Conservation (phyloP, 352 stramenopile genomes). For the Globisporangium acanthophoron region DNA sequence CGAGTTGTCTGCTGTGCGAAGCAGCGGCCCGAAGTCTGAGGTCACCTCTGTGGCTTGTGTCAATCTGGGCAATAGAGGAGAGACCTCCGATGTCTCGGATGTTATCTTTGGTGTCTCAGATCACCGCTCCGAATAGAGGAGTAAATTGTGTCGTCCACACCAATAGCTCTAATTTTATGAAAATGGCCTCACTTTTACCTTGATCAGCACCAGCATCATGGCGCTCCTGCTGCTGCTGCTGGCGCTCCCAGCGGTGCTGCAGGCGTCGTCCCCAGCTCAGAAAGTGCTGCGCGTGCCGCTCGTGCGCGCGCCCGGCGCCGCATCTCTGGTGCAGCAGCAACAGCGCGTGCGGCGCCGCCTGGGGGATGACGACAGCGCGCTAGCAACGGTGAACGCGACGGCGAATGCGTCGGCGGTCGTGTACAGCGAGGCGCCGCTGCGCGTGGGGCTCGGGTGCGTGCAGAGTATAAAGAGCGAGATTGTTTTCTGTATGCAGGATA, state of each 20-base stretch:
- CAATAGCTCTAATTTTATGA: neutral
- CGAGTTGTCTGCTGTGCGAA: neutral
- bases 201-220: neutral
- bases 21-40: neutral
- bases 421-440: neutral
- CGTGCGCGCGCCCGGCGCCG: neutral
- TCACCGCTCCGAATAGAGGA: no score
- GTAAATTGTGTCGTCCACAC: neutral
- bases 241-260: neutral
- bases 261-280: neutral
- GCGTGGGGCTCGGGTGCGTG: conserved; percentile 5
- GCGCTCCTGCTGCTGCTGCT: neutral
- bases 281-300: neutral
- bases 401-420: neutral
- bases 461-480: neutral
- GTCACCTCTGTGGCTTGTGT: no score
- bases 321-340: neutral
- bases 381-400: neutral
- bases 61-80: no score
- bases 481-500: neutral
- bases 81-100: neutral
- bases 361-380: neutral
- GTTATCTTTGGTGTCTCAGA: neutral
- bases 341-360: neutral
- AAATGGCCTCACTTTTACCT: neutral